These are phyloP conservation scores for Aquilaria malaccensis DNA, from an alignment of 345 rosid genomes.

Conservation along the genomic window DNA sequence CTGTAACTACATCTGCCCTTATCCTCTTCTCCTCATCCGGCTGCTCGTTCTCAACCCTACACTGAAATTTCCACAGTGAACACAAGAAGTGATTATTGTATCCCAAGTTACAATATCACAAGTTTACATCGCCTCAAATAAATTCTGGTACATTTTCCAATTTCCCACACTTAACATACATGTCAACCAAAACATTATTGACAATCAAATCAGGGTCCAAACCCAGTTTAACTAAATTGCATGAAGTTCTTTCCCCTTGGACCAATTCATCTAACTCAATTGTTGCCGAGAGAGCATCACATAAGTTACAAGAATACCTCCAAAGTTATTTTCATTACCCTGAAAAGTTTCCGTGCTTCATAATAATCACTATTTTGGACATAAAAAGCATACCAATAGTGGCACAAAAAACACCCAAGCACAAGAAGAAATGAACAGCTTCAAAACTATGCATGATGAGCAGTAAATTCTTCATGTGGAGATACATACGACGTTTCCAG, in stretches of 20 bases:
- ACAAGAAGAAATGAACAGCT: no score
- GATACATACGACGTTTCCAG: no score
- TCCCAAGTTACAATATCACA: constrained; percentile 57
- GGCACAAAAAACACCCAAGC: no score
- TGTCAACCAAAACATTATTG: constrained; percentile 46
- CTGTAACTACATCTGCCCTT: constrained; percentile 43
- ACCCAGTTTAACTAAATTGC: constrained; percentile 41
- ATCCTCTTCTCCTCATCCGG: constrained; percentile 31
- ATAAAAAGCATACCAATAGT: constrained; percentile 2
- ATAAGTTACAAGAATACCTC: constrained; percentile 40
- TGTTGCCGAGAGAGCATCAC: constrained; percentile 38
- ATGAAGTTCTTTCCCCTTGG: constrained; percentile 41
- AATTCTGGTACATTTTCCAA: constrained; percentile 30
- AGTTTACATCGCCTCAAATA: constrained; percentile 34
- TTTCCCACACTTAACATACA: constrained; percentile 53
- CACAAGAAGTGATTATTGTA: constrained; percentile 48
- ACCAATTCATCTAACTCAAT: constrained; percentile 24
- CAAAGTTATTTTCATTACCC: constrained; percentile 28
- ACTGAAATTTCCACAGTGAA: constrained; percentile 37
- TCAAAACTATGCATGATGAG: no score
- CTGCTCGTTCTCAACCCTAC: constrained; percentile 37
- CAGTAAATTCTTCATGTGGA: no score
- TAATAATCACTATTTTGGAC: constrained; percentile 26
- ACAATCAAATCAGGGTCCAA: constrained; percentile 30
- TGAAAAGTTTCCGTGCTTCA: constrained; percentile 44